These are phyloP conservation scores for Tieghemostelium lacteum DNA, from an alignment of 78 protist species.

Conservation along the genomic window DNA sequence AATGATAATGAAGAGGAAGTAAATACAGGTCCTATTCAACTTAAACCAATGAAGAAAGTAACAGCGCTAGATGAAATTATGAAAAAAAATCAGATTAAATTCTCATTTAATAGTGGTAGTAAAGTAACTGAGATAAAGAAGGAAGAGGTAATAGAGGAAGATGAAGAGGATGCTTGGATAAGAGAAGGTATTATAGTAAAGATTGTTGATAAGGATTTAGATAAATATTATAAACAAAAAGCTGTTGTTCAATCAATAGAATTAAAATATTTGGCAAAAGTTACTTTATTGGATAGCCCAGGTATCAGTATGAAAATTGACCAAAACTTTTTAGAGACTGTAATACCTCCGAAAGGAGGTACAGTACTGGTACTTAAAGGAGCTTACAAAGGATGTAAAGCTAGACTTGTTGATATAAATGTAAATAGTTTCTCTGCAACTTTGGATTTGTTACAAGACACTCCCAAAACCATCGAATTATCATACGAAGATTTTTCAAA, in stretches of 20 bases:
- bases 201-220: conserved; percentile 59
- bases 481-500: conserved; percentile 61
- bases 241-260: conserved; percentile 3
- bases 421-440: conserved; percentile 34
- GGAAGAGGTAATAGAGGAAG: conserved; percentile 15
- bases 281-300: conserved; percentile 1
- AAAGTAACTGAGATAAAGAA: background rate
- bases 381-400: conserved; percentile 24
- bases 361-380: conserved; percentile 7
- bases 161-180: conserved; percentile 44
- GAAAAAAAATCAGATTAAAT: no score
- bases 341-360: conserved; percentile 23
- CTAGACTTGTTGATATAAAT: conserved; percentile 4
- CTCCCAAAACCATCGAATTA: background rate
- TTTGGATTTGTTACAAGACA: background rate
- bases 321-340: conserved; percentile 57
- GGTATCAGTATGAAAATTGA: conserved; percentile 26
- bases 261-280: conserved; percentile 37
- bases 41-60: conserved; percentile 8
- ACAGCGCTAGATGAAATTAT: conserved; percentile 72
- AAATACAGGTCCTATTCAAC: background rate
- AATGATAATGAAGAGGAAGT: background rate
- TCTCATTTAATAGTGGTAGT: no score
- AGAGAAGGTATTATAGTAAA: conserved; percentile 45
- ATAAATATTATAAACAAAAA: conserved; percentile 42